These are phyloP conservation scores for Aspergillus cristatus DNA, from an alignment of 495 filamentous ascomycete genomes.

Conservation along the genomic window DNA sequence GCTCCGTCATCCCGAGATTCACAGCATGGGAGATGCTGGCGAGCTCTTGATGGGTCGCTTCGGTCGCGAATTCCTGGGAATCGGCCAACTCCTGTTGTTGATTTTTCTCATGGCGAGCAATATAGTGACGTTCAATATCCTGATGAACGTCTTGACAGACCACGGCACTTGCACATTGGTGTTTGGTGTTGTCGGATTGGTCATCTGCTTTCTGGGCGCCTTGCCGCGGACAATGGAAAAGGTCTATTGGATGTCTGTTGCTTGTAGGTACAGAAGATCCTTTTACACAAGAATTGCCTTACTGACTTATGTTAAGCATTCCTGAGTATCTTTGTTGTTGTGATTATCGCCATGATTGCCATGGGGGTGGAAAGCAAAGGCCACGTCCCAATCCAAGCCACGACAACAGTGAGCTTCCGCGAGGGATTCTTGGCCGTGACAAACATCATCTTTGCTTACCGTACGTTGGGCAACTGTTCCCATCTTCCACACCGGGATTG, in stretches of 20 bases:
- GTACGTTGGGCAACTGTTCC: conserved; percentile 11
- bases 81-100: conserved; percentile 55
- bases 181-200: conserved; percentile 54
- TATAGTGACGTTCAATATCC: conserved; percentile 55
- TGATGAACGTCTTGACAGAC: conserved; percentile 54
- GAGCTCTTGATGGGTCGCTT: conserved; percentile 53
- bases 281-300: not conserved
- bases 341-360: conserved; percentile 61
- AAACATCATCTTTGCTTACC: conserved; percentile 36
- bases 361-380: conserved; percentile 36
- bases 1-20: conserved; percentile 37
- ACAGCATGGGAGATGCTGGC: conserved; percentile 64
- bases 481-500: conserved; percentile 3
- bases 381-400: conserved; percentile 12
- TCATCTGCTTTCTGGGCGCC: conserved; percentile 53
- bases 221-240: conserved; percentile 56
- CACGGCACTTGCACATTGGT: conserved; percentile 58
- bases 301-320: conserved; percentile 12
- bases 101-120: conserved; percentile 69
- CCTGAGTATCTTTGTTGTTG: conserved; percentile 55
- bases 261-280: conserved; percentile 35
- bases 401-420: conserved; percentile 13
- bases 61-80: conserved; percentile 54
- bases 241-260: conserved; percentile 50
- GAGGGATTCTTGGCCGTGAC: conserved; percentile 23